Conservation (phyloP, 306 rosid genomes). For the Biancaea sappan region DNA sequence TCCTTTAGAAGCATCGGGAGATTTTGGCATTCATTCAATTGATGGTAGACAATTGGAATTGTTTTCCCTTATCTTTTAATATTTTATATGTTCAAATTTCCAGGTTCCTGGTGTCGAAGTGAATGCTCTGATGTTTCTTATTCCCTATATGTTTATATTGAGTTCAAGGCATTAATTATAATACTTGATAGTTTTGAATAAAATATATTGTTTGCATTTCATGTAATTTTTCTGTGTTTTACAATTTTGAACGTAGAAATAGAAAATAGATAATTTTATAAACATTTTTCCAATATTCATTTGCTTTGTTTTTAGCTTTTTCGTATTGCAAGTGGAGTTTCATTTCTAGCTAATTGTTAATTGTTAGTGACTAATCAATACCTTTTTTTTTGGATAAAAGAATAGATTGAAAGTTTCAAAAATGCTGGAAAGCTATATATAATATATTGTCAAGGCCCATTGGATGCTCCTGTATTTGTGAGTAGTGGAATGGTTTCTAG, state of each 20-base stretch:
- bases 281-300: background rate
- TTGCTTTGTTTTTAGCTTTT: conserved; percentile 14
- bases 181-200: conserved; percentile 21
- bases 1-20: conserved; percentile 96
- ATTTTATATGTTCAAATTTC: conserved; percentile 34
- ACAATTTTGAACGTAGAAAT: conserved; percentile 12
- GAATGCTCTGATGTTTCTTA: conserved; percentile 79
- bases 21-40: conserved; percentile 71
- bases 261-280: background rate
- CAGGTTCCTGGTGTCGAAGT: conserved; percentile 93
- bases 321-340: conserved; percentile 16
- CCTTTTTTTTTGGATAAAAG: background rate
- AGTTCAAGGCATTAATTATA: conserved; percentile 14
- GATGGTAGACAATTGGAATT: background rate
- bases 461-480: conserved; percentile 85
- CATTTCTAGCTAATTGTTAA: conserved; percentile 1
- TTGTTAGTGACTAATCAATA: background rate
- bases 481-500: conserved; percentile 97
- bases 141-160: conserved; percentile 69
- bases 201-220: conserved; percentile 18
- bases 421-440: conserved; percentile 16
- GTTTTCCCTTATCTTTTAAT: conserved; percentile 32
- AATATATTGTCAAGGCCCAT: conserved; percentile 98
- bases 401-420: conserved; percentile 2
- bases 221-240: background rate